phyloP scores from a whole-genome alignment of 1,139 yeast genomes.

The Suhomyces wounanorum region DNA sequence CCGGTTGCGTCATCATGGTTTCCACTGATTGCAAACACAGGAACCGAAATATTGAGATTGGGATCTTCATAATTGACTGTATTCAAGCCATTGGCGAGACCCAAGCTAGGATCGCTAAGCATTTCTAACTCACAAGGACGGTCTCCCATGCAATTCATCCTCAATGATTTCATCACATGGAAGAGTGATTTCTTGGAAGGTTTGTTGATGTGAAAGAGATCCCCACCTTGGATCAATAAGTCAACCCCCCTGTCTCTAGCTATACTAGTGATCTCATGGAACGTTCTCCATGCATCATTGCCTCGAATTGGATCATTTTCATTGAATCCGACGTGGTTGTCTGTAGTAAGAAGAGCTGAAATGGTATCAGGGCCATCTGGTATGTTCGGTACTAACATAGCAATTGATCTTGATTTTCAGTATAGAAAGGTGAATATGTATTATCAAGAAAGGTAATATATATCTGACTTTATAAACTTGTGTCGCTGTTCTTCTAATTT shows the following conservation, averaged over 20 bases:
- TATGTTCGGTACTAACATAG: constrained; percentile 1
- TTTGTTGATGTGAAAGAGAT: constrained; percentile 84
- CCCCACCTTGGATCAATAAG: constrained; percentile 91
- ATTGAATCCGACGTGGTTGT: constrained; percentile 92
- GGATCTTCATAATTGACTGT: constrained; percentile 89
- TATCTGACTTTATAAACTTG: neutral
- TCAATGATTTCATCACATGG: constrained; percentile 74
- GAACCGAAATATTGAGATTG: constrained; percentile 85
- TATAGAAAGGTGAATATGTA: too few species aligned
- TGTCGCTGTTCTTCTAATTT: neutral
- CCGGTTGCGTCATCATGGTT: constrained; percentile 98
- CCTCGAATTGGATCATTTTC: constrained; percentile 91
- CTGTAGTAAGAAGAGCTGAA: constrained; percentile 82
- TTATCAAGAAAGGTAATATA: too few species aligned
- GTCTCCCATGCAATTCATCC: constrained; percentile 80
- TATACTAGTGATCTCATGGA: constrained; percentile 74
- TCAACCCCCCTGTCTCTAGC: constrained; percentile 82
- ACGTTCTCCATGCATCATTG: constrained; percentile 85
- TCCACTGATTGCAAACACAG: constrained; percentile 92
- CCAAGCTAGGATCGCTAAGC: constrained; percentile 72
- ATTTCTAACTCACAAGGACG: constrained; percentile 85
- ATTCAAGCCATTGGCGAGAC: constrained; percentile 60
- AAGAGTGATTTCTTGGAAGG: constrained; percentile 86
- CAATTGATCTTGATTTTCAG: neutral
- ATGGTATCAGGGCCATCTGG: constrained; percentile 60